phyloP scores from a whole-genome alignment of 2,329 filamentous ascomycete species.

The Pseudocercospora macadamiae region DNA sequence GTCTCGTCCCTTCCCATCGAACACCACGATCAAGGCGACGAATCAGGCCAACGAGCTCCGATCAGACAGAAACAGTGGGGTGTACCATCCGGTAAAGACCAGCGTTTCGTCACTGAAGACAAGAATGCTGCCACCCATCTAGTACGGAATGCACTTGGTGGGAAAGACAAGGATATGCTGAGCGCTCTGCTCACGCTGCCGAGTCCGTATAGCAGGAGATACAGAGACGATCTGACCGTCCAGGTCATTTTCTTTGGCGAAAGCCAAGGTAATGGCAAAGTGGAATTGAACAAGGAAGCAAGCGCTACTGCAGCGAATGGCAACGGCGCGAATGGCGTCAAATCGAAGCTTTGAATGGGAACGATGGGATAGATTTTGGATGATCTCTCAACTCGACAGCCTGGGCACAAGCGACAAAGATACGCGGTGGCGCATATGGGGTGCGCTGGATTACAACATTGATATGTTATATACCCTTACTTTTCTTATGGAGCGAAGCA shows the following conservation, averaged over 20 bases:
- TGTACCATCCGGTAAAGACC: slow-evolving; percentile 70
- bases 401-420: too few relatives aligned
- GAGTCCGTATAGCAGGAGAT: slow-evolving; percentile 86
- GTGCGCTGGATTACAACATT: neutral
- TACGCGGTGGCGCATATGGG: too few relatives aligned
- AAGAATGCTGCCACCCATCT: slow-evolving; percentile 96
- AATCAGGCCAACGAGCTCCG: slow-evolving; percentile 77
- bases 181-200: slow-evolving; percentile 89
- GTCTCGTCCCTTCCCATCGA: slow-evolving; percentile 71
- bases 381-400: neutral
- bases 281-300: slow-evolving; percentile 84
- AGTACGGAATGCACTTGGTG: slow-evolving; percentile 90
- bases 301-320: slow-evolving; percentile 58
- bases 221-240: slow-evolving; percentile 93
- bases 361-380: neutral
- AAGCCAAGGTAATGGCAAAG: slow-evolving; percentile 71
- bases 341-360: slow-evolving; percentile 30
- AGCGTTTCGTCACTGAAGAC: slow-evolving; percentile 91
- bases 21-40: slow-evolving; percentile 52
- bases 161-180: slow-evolving; percentile 90
- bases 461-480: neutral
- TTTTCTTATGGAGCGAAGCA: neutral
- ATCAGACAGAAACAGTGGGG: slow-evolving; percentile 93
- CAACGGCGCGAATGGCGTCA: slow-evolving; percentile 22
- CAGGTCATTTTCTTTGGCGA: slow-evolving; percentile 99